A percentile compares a stretch with the other conserved stretches of the same genome.
Evolutionary conservation across 768 basidiomycete genomes (phyloP).

Genomic region (Paxillus ammoniavirescens): DNA sequence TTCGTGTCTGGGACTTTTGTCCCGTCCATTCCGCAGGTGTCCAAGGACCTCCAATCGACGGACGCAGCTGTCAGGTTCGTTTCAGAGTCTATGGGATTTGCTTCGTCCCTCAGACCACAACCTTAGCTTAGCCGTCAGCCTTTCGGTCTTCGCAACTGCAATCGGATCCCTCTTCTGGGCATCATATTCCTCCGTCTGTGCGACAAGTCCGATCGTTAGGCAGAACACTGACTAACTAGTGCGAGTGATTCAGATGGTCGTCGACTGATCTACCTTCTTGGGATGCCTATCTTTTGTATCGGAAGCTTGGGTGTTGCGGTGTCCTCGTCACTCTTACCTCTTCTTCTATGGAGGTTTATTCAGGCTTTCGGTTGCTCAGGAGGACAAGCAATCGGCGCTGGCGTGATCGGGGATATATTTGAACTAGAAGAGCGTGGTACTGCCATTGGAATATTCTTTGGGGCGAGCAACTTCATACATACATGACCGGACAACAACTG

Average conservation of each 20-base stretch:
- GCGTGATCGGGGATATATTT: conserved; percentile 59
- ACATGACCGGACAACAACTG: background rate
- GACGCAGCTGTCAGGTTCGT: conserved; percentile 50
- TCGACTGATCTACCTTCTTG: conserved; percentile 52
- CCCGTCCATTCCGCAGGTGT: conserved; percentile 67
- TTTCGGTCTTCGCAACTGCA: conserved; percentile 43
- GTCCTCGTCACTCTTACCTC: conserved; percentile 40
- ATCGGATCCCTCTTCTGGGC: conserved; percentile 48
- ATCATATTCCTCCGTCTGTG: conserved; percentile 46
- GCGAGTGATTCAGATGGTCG: conserved; percentile 51
- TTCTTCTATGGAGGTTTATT: conserved; percentile 57
- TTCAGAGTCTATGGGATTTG: background rate
- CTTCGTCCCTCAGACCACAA: too few relatives aligned
- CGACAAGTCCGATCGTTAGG: background rate
- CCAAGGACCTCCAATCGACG: conserved; percentile 55
- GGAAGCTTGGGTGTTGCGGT: conserved; percentile 57
- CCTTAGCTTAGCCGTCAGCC: conserved; percentile 42
- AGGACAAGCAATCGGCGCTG: conserved; percentile 49
- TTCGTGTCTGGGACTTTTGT: conserved; percentile 66
- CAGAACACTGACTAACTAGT: background rate
- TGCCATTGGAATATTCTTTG: conserved; percentile 54
- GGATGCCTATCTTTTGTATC: conserved; percentile 42
- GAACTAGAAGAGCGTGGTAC: conserved; percentile 48
- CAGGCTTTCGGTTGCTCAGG: conserved; percentile 60
- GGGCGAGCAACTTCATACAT: conserved; percentile 28